Base-by-base conservation (phyloP, 768 basidiomycete species). In the Multifurca ochricompacta region DNA sequence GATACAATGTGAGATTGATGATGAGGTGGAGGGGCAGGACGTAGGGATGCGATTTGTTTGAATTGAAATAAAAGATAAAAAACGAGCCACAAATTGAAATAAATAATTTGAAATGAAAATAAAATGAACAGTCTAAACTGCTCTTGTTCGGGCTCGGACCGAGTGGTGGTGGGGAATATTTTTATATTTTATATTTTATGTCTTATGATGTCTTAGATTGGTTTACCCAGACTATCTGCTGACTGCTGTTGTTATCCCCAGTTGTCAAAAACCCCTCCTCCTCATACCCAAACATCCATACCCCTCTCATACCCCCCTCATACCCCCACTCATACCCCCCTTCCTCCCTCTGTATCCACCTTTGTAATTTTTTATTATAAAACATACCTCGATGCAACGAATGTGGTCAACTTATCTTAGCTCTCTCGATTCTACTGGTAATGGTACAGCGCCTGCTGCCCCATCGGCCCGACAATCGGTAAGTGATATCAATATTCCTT, bases 371-470 rank as follows among this genome's bases (percentile, higher is more conserved):
- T 46, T 53, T 43, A 19, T 39, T 31, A 52, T 39, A 41, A 21
- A 18, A 18, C 34, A 10, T n/a, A 28, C 7, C 47, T 44, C 60
- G 62, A 79, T 79, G 76, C 74, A 79, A 60, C 71, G 76, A 25
- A 68, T 77, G 48, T 79, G 79, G 77, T 78, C 76, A 27, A 74
- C 72, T 9, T 80, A 80, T 62, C 72, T 79, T 16, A 72, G 73
- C 62, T 52, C 60, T 30, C 52, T 53, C 36, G 62, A 42, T 46
- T 48, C 63, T 52, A 51, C 51, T 4, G 54, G 58, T 47, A 42
- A 44, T 3, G 46, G 48, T 9, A 11, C 16, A 18, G 21, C 35
- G 23, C 13, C 42, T 9, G 16, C 54, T 36, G 49, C 50, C 21
- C 9, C 28, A 1, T 14, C 56, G 50, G 56, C 7, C 56, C 56